These are phyloP conservation scores for Cyberlindnera japonica DNA, from an alignment of 805 yeast species.

Conservation along the genomic window DNA sequence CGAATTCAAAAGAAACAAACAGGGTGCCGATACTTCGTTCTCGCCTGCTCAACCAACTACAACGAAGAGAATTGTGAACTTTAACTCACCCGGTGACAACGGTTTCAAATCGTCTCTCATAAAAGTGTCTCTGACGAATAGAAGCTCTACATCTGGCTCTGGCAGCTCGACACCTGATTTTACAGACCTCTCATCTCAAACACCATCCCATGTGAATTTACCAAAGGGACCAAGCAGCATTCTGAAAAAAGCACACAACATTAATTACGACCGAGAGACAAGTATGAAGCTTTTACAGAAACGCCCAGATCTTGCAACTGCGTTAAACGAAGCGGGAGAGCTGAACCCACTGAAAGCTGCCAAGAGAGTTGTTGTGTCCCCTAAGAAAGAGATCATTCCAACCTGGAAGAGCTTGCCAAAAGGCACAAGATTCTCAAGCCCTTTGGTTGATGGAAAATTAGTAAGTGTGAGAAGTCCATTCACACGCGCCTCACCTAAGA, in stretches of 20 bases:
- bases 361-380: constrained; percentile 33
- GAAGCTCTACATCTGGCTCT: neutral
- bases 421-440: constrained; percentile 20
- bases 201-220: constrained; percentile 11
- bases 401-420: constrained; percentile 4
- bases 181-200: constrained; percentile 3
- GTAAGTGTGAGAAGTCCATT: constrained; percentile 21
- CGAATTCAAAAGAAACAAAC: constrained; percentile 9
- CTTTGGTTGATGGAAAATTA: constrained; percentile 21
- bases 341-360: constrained; percentile 34
- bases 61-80: constrained; percentile 13
- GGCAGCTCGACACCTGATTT: constrained; percentile 3
- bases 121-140: constrained; percentile 8
- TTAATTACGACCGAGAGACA: constrained; percentile 21
- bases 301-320: constrained; percentile 24
- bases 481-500: constrained; percentile 16
- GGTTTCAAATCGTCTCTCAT: constrained; percentile 4
- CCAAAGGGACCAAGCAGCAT: constrained; percentile 21
- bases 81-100: constrained; percentile 3
- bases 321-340: constrained; percentile 25
- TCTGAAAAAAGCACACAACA: constrained; percentile 20
- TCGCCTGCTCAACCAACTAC: constrained; percentile 17
- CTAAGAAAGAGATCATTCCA: constrained; percentile 28
- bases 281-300: constrained; percentile 17
- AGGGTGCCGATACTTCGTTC: neutral